Evolutionary conservation across 1,139 yeast species (phyloP).

Genomic region (Yamadazyma jaroonii): DNA sequence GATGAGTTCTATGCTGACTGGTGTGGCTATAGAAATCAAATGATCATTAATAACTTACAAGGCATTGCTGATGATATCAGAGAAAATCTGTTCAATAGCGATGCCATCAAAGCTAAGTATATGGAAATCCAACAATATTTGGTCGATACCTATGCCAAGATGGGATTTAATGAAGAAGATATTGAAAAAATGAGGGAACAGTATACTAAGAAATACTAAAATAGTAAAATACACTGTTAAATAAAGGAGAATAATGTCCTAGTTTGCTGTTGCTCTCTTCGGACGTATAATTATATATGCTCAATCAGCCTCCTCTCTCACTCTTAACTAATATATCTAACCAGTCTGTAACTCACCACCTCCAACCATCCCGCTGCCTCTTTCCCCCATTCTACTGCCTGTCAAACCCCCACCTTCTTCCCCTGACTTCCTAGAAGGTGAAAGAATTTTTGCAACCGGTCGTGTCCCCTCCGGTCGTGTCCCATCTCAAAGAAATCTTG

Average conservation of each 20-base stretch:
- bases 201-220: not conserved
- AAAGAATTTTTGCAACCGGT: constrained; percentile 1
- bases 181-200: not conserved
- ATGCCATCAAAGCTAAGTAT: constrained; percentile 29
- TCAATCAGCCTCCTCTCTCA: too few species aligned
- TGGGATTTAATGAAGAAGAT: constrained; percentile 23
- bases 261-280: too few species aligned
- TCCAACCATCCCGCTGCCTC: too few species aligned
- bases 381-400: too few species aligned
- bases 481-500: not conserved
- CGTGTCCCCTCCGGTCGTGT: constrained; percentile 1
- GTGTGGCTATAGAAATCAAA: constrained; percentile 37
- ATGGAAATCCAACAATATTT: constrained; percentile 39
- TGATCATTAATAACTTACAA: constrained; percentile 35
- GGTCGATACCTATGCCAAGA: constrained; percentile 42
- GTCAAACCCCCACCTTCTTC: too few species aligned
- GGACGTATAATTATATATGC: too few species aligned
- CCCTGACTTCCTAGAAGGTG: too few species aligned
- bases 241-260: too few species aligned
- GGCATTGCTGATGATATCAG: constrained; percentile 20
- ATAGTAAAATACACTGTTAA: too few species aligned
- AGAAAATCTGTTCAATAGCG: constrained; percentile 36
- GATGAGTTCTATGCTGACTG: constrained; percentile 35
- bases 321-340: too few species aligned
- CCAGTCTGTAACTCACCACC: too few species aligned